Conservation (phyloP, 257 asterid genomes). For the Ophiorrhiza pumila region DNA sequence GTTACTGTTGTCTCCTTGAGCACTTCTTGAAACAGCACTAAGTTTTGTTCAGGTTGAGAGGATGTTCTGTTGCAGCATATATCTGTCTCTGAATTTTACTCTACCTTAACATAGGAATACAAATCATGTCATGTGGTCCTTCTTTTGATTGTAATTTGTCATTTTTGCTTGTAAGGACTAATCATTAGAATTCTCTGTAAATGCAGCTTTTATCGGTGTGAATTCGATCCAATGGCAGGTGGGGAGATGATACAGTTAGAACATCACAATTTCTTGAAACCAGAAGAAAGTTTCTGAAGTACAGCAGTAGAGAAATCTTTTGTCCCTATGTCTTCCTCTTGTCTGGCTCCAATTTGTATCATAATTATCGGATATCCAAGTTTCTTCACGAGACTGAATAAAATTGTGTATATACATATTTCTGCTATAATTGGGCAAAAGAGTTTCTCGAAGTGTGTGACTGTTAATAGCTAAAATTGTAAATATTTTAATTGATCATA, state of each 20-base stretch:
- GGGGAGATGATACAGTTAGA: slow-evolving; percentile 93
- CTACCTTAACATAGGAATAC: neutral
- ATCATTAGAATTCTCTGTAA: slow-evolving; percentile 8
- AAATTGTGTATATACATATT: neutral
- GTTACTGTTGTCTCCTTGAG: neutral
- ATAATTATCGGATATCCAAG: neutral
- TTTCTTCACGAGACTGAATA: neutral
- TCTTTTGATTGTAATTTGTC: neutral
- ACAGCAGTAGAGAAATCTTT: neutral
- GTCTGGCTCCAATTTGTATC: neutral
- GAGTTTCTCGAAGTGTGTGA: neutral
- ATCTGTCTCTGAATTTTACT: neutral
- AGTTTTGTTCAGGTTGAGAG: neutral
- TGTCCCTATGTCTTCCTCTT: neutral
- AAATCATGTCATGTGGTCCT: neutral
- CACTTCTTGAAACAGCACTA: neutral
- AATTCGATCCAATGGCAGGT: slow-evolving; percentile 60
- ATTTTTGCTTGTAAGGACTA: neutral
- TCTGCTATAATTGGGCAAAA: neutral
- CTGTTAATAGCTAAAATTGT: neutral
- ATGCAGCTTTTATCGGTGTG: slow-evolving; percentile 78
- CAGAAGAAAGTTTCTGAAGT: slow-evolving; percentile 56
- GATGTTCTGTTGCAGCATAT: neutral
- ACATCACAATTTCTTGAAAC: slow-evolving; percentile 70
- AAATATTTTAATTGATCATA: neutral